Evolutionary conservation across 176 grass and related monocot species (phyloP).

Genomic region (Avena insularis): DNA sequence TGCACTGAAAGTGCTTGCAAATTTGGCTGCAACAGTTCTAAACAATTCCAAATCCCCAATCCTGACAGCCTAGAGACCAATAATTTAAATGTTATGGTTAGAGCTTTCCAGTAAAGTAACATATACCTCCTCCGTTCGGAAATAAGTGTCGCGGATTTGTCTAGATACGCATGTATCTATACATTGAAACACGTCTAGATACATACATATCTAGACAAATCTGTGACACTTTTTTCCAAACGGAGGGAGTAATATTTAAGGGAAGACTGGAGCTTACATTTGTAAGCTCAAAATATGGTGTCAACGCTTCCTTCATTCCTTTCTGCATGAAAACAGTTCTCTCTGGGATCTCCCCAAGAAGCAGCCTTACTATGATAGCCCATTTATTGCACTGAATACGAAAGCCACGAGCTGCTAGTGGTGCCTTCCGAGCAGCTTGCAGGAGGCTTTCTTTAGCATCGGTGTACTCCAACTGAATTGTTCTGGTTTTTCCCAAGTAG

Average conservation of each 20-base stretch:
- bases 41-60: constrained; percentile 86
- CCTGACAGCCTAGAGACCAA: constrained; percentile 66
- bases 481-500: constrained; percentile 89
- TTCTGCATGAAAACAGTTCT: constrained; percentile 93
- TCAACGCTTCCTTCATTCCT: constrained; percentile 80
- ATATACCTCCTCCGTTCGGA: too few relatives aligned
- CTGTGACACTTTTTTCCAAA: too few relatives aligned
- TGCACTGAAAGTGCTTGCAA: constrained; percentile 66
- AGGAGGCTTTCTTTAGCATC: constrained; percentile 93
- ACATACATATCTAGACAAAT: too few relatives aligned
- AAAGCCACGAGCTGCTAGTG: constrained; percentile 68
- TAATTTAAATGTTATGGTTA: constrained; percentile 23
- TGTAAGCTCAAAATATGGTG: constrained; percentile 88
- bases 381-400: constrained; percentile 85
- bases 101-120: not conserved
- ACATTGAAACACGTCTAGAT: too few relatives aligned
- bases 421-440: constrained; percentile 88
- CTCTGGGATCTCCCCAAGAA: constrained; percentile 83
- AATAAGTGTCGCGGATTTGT: too few relatives aligned
- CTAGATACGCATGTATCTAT: too few relatives aligned
- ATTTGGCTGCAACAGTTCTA: constrained; percentile 73
- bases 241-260: not conserved
- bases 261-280: constrained; percentile 52
- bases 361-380: constrained; percentile 73
- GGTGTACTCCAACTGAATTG: constrained; percentile 90